Evolutionary conservation across 192 early-diverging fungal genomes (phyloP).

Genomic region (Rhizophagus prolifer): DNA sequence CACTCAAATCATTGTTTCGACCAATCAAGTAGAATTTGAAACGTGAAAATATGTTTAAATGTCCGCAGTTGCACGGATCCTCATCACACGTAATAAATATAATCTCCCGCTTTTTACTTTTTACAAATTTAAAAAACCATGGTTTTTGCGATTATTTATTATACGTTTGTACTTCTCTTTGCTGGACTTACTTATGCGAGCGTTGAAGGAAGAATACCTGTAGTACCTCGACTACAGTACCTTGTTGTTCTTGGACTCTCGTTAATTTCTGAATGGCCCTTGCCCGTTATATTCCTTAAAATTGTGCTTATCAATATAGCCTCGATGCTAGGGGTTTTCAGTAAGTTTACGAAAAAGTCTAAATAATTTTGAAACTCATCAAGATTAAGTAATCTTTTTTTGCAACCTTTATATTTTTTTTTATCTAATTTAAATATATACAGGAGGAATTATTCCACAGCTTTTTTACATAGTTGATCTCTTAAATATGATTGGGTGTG

Average conservation of each 20-base stretch:
- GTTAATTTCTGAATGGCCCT: slow-evolving; percentile 19
- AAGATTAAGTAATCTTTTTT: no score
- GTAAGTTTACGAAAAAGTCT: not conserved
- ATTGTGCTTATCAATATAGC: not conserved
- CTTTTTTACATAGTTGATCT: slow-evolving; percentile 18
- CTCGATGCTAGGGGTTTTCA: slow-evolving; percentile 1
- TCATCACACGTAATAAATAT: no score
- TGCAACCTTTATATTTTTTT: not conserved
- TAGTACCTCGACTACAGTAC: not conserved
- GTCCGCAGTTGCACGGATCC: not conserved
- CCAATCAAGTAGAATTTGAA: not conserved
- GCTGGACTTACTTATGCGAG: slow-evolving; percentile 4
- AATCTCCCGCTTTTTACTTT: not conserved
- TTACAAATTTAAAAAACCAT: not conserved
- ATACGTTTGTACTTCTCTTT: not conserved
- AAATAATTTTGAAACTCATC: not conserved
- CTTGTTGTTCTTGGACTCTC: not conserved
- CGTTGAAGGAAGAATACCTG: slow-evolving; percentile 14
- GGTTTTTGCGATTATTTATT: slow-evolving; percentile 14
- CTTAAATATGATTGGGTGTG: slow-evolving; percentile 17
- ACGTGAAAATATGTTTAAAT: not conserved
- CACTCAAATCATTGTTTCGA: not conserved
- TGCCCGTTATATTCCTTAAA: slow-evolving; percentile 5
- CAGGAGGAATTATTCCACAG: slow-evolving; percentile 1
- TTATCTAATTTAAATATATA: not conserved